Evolutionary conservation across 2,329 filamentous ascomycete species (phyloP), one percentile per base, ranked within the genome.

Genomic region (Monosporascus cannonballus): DNA sequence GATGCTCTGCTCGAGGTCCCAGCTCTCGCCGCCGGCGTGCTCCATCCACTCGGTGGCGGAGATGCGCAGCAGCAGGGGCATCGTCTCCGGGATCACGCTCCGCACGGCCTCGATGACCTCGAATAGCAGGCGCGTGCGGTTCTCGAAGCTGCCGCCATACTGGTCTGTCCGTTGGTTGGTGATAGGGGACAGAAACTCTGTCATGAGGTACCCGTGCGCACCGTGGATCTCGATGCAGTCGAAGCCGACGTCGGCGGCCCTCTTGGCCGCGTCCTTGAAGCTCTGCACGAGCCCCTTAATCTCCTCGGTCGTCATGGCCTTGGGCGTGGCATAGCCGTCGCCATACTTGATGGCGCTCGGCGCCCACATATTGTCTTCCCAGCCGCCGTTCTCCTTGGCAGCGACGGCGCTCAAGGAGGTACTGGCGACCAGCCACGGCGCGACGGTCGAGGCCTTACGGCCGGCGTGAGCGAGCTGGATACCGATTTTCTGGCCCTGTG

Each of bases 401-500:
- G 87, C 86, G 24, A 84, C 68, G 42, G 75, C 76, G 65, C 61
- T 81, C 53, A 66, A 68, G 8, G 55, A 65, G 53, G 15, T 62
- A 73, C 57, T 79, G 67, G 48, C 79, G 69, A 76, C 78, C 77
- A 90, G 70, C 86, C 87, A 93, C 0, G 82, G 81, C 0, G 83
- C 76, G 20, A 83, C 63, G 2, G 74, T 81, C 67, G 76, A 80
- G 2, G 80, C 84, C 69, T 88, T 88, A 52, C 85, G 76, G 2
- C 91, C 91, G 0, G 90, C 90, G 64, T 96, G 91, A 1, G 75
- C 89, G 4, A 96, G 77, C 73, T 96, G 91, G 56, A 96, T 85
- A 49, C 81, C 90, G 50, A 89, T 83, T 58, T 87, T 83, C 64
- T 90, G 85, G 65, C 78, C 80, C 70, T 96, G 91, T 25, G 80